phyloP scores from a whole-genome alignment of 1,139 yeast species.

The Maudiozyma humilis region DNA sequence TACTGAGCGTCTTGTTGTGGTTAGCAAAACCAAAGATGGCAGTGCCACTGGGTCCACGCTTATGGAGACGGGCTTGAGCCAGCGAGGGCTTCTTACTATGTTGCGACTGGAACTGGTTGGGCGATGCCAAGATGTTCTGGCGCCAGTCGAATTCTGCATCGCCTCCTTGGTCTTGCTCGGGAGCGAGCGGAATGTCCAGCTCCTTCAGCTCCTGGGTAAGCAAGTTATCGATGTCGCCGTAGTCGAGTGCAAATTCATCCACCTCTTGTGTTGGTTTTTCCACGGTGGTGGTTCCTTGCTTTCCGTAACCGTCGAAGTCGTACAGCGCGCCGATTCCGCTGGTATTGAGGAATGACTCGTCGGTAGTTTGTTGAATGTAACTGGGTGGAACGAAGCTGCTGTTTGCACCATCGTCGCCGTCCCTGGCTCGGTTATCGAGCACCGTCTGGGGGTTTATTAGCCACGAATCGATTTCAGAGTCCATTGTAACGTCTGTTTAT shows the following conservation, averaged over 20 bases:
- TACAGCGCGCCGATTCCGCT: constrained; percentile 5
- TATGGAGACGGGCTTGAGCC: too few species aligned
- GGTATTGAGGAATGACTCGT: constrained; percentile 7
- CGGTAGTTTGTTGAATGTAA: not conserved
- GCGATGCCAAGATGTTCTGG: constrained; percentile 4
- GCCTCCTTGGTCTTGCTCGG: constrained; percentile 11
- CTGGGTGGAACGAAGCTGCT: not conserved
- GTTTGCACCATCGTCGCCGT: not conserved
- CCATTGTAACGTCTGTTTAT: constrained; percentile 4
- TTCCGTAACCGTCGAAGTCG: too few species aligned
- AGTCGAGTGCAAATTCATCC: constrained; percentile 13
- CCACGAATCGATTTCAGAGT: constrained; percentile 8
- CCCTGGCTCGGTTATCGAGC: not conserved
- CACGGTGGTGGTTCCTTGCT: too few species aligned
- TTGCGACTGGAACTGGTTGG: constrained; percentile 3
- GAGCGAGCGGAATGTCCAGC: constrained; percentile 27
- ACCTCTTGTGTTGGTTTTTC: constrained; percentile 7
- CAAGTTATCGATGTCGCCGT: constrained; percentile 25
- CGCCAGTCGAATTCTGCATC: constrained; percentile 8
- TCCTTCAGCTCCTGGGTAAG: constrained; percentile 27
- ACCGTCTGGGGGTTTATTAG: constrained; percentile 4
- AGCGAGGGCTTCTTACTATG: constrained; percentile 5
- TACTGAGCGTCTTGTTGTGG: constrained; percentile 43
- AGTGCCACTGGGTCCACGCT: constrained; percentile 45
- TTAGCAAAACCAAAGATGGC: constrained; percentile 55